phyloP scores from a whole-genome alignment of 805 yeast species.

The Scheffersomyces stipitis region DNA sequence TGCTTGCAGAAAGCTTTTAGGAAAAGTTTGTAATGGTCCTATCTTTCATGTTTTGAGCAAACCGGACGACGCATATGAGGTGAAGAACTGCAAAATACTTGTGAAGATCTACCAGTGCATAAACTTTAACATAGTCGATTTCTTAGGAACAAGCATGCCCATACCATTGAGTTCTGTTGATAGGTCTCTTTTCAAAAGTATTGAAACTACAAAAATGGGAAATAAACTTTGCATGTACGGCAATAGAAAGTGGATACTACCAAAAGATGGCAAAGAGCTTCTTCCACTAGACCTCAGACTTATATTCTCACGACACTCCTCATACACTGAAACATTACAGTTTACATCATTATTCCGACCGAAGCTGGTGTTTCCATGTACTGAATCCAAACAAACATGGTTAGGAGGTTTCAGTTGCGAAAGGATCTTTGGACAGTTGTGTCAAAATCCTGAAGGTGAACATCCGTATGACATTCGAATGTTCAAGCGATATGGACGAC shows the following conservation, averaged over 20 bases:
- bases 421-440: slow-evolving; percentile 40
- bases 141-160: slow-evolving; percentile 29
- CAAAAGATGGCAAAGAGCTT: slow-evolving; percentile 22
- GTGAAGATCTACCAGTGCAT: slow-evolving; percentile 37
- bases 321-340: slow-evolving; percentile 38
- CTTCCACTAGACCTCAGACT: slow-evolving; percentile 37
- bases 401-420: slow-evolving; percentile 36
- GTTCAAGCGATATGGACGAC: slow-evolving; percentile 14
- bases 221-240: slow-evolving; percentile 21
- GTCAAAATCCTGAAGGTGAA: slow-evolving; percentile 12
- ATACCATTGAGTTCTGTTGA: slow-evolving; percentile 11
- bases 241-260: slow-evolving; percentile 28
- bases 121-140: slow-evolving; percentile 35
- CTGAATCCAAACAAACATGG: slow-evolving; percentile 35
- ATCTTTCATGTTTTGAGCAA: slow-evolving; percentile 7
- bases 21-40: slow-evolving; percentile 6
- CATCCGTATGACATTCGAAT: slow-evolving; percentile 15
- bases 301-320: slow-evolving; percentile 48
- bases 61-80: background rate
- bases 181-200: background rate
- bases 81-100: background rate
- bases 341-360: slow-evolving; percentile 39
- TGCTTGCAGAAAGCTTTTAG: slow-evolving; percentile 12
- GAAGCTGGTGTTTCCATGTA: slow-evolving; percentile 44
- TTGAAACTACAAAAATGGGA: slow-evolving; percentile 19